Conservation (phyloP, 495 filamentous ascomycete genomes). For the Neurospora sp. region DNA sequence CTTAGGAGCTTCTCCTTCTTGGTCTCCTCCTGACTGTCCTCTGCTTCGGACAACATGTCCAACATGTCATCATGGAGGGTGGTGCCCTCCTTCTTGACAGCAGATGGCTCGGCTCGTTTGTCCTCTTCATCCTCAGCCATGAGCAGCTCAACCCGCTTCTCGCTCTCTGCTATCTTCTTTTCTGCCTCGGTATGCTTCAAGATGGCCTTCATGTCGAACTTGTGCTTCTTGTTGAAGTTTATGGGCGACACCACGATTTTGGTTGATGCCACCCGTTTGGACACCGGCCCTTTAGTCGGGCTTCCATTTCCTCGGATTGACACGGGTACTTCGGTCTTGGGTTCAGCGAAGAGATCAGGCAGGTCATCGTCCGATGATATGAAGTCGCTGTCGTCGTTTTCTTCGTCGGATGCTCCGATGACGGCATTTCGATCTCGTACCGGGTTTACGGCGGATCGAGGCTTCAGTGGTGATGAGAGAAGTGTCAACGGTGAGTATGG, state of each 20-base stretch:
- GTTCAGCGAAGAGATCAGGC: conserved; percentile 12
- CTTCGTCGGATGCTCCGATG: conserved; percentile 61
- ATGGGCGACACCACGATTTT: conserved; percentile 31
- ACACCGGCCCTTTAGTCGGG: neutral
- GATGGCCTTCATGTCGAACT: conserved; percentile 56
- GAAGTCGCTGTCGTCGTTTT: conserved; percentile 17
- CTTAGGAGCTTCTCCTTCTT: conserved; percentile 49
- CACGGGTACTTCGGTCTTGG: conserved; percentile 1
- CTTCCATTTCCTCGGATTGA: neutral
- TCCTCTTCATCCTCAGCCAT: conserved; percentile 20
- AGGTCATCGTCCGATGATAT: conserved; percentile 14
- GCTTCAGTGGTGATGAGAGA: conserved; percentile 21
- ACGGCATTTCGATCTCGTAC: conserved; percentile 30
- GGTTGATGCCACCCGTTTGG: neutral
- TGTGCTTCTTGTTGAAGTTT: conserved; percentile 47
- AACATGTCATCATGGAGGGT: conserved; percentile 25
- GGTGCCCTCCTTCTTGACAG: conserved; percentile 9
- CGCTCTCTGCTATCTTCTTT: conserved; percentile 45
- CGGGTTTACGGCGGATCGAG: conserved; percentile 10
- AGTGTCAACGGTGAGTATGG: conserved; percentile 4
- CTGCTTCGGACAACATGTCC: conserved; percentile 36
- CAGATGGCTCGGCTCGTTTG: conserved; percentile 11
- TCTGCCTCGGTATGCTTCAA: conserved; percentile 50
- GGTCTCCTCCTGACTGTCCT: conserved; percentile 42
- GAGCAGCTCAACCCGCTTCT: conserved; percentile 36